Percentiles rank a stretch among this genome's conserved stretches.
Evolutionary conservation across 2,329 filamentous ascomycete genomes (phyloP).

Genomic region (Cyclaneusma minus): DNA sequence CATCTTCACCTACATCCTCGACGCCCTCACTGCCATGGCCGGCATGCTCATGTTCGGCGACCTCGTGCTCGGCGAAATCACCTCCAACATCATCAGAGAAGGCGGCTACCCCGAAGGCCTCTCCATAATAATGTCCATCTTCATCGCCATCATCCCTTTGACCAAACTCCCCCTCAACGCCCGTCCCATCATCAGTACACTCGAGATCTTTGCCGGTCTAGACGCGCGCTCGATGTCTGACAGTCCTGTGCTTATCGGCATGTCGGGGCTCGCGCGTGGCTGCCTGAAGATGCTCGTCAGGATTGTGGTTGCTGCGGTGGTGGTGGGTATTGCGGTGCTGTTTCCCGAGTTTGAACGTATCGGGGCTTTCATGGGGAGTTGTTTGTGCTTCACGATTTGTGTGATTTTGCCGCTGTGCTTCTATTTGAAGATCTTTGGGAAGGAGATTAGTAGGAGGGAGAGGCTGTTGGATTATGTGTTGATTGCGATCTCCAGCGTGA

Average conservation of each 20-base stretch:
- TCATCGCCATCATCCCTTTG: conserved; percentile 82
- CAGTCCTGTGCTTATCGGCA: conserved; percentile 31
- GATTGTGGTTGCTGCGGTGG: conserved; percentile 49
- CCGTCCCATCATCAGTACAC: conserved; percentile 71
- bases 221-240: conserved; percentile 24
- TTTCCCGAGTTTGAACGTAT: conserved; percentile 56
- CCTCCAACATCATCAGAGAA: conserved; percentile 69
- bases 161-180: conserved; percentile 91
- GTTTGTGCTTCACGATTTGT: conserved; percentile 87
- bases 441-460: conserved; percentile 50
- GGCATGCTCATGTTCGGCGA: conserved; percentile 94
- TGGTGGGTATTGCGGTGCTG: conserved; percentile 59
- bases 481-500: conserved; percentile 49
- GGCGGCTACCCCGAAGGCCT: conserved; percentile 58
- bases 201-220: conserved; percentile 68
- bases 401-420: conserved; percentile 81
- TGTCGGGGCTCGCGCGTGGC: conserved; percentile 39
- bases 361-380: conserved; percentile 68
- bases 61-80: conserved; percentile 74
- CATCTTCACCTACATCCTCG: conserved; percentile 69
- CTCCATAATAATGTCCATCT: conserved; percentile 67
- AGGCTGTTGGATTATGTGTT: conserved; percentile 51
- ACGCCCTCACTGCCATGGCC: conserved; percentile 65
- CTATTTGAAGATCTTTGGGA: conserved; percentile 76
- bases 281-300: conserved; percentile 45